These are phyloP conservation scores for Kodamaea sagamina DNA, from an alignment of 805 yeast genomes.

Conservation along the genomic window DNA sequence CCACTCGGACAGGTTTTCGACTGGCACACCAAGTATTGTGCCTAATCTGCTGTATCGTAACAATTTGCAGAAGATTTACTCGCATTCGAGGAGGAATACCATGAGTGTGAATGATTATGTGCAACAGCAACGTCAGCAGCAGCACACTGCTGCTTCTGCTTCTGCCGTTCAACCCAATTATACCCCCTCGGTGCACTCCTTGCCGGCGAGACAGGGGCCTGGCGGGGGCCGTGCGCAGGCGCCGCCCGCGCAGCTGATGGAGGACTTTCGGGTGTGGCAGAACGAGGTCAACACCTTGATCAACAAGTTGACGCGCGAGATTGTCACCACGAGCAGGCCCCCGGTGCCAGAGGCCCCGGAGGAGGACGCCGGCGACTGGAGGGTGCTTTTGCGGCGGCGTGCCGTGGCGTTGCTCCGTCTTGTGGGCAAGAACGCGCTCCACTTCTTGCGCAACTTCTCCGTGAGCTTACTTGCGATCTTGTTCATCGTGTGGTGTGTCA, in stretches of 20 bases:
- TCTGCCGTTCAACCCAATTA: constrained; percentile 7
- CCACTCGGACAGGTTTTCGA: constrained; percentile 39
- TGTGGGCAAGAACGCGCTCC: constrained; percentile 30
- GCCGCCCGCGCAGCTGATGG: constrained; percentile 18
- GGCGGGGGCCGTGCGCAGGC: constrained; percentile 1
- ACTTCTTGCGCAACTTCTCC: constrained; percentile 35
- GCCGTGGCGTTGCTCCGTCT: constrained; percentile 24
- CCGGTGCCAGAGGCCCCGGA: constrained; percentile 1
- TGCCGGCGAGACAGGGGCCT: constrained; percentile 12
- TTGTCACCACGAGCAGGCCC: constrained; percentile 11
- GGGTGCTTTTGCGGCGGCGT: constrained; percentile 2
- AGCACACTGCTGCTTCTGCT: constrained; percentile 12
- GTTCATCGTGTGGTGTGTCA: constrained; percentile 44
- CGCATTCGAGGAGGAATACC: constrained; percentile 44
- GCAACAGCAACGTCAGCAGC: constrained; percentile 32
- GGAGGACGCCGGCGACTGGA: constrained; percentile 7
- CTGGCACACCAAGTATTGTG: constrained; percentile 33
- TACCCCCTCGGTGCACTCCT: constrained; percentile 18
- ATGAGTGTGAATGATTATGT: constrained; percentile 38
- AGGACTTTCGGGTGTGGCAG: constrained; percentile 55
- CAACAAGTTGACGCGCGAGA: constrained; percentile 46
- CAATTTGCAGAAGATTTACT: constrained; percentile 44
- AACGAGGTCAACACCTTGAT: constrained; percentile 51
- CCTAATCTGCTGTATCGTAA: constrained; percentile 32
- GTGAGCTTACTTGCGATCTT: constrained; percentile 39